A percentile compares a stretch with the other conserved stretches of the same genome.
Evolutionary conservation across 1,284 basidiomycete species (phyloP).

Genomic region (Limonomyces culmigenus): DNA sequence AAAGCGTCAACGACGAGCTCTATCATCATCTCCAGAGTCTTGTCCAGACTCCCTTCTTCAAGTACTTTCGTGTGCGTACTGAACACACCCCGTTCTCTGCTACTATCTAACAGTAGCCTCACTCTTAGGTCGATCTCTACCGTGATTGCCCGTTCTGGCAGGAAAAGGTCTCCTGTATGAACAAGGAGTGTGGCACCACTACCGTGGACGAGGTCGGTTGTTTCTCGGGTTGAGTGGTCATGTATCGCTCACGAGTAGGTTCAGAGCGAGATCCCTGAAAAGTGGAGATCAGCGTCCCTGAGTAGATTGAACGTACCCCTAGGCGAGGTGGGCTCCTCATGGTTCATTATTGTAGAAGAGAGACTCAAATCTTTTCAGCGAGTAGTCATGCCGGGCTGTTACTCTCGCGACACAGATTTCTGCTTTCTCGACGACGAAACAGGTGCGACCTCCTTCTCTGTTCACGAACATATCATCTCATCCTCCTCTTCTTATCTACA

Average conservation of each 20-base stretch:
- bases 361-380: no score
- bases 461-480: no score
- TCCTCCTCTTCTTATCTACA: conserved; percentile 11
- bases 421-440: conserved; percentile 85
- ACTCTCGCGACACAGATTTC: conserved; percentile 85
- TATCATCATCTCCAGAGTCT: conserved; percentile 62
- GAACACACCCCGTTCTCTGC: no score
- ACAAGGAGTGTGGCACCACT: conserved; percentile 84
- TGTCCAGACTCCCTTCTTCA: conserved; percentile 83
- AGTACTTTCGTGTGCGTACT: conserved; percentile 68
- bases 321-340: conserved; percentile 8
- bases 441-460: conserved; percentile 21
- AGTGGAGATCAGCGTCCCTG: conserved; percentile 72
- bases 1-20: conserved; percentile 73
- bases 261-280: conserved; percentile 82
- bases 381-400: conserved; percentile 62
- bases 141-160: conserved; percentile 98
- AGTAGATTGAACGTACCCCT: conserved; percentile 51
- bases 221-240: background rate
- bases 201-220: conserved; percentile 76
- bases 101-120: no score
- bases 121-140: conserved; percentile 68
- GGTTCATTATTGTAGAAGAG: no score
- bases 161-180: conserved; percentile 88
- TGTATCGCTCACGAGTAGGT: conserved; percentile 3